Percentiles rank a stretch among this genome's conserved stretches.
Conservation (phyloP, 495 filamentous ascomycete genomes). For the Sordaria brevicollis region DNA sequence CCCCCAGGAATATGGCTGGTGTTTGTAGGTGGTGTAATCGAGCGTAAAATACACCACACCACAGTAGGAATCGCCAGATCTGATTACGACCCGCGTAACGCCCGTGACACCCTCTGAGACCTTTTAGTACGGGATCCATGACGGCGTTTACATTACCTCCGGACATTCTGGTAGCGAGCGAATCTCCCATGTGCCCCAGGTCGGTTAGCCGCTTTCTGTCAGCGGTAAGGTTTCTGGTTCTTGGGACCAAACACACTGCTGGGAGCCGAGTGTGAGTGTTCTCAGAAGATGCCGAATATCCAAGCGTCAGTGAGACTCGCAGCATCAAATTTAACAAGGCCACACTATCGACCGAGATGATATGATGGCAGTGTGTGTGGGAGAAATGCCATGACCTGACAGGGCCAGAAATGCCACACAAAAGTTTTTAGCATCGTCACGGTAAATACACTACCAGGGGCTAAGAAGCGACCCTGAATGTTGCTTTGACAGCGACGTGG, state of each 20-base stretch:
- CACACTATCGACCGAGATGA: background rate
- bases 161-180: background rate
- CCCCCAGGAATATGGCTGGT: background rate
- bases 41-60: background rate
- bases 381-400: background rate
- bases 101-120: background rate
- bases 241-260: background rate
- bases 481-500: background rate
- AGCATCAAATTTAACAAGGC: background rate
- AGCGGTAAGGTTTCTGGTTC: background rate
- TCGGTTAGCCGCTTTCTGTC: background rate
- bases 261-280: background rate
- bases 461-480: background rate
- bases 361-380: background rate
- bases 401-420: background rate
- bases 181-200: background rate
- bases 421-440: background rate
- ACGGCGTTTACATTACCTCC: background rate
- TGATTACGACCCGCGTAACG: background rate
- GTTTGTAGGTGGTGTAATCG: too few species aligned
- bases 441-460: background rate
- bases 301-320: background rate
- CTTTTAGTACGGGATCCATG: background rate
- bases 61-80: background rate
- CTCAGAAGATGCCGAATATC: background rate